Evolutionary conservation across 495 filamentous ascomycete genomes (phyloP).

Genomic region (Jackrogersella minutella): DNA sequence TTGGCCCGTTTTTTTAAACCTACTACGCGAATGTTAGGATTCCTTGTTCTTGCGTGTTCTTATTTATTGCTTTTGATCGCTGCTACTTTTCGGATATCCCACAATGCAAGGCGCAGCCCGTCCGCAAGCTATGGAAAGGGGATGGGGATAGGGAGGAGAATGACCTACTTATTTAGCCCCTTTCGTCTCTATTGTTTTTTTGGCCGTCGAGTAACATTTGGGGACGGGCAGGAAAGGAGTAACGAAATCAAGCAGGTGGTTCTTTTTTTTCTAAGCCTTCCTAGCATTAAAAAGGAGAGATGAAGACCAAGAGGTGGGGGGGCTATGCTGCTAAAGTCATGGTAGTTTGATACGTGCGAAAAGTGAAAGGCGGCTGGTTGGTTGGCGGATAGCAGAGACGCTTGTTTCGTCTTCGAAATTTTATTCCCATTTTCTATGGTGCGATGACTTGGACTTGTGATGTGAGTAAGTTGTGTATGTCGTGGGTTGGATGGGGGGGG

Average conservation of each 20-base stretch:
- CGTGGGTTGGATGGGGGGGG: background rate
- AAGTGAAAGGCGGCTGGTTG: too few relatives aligned
- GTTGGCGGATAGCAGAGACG: background rate
- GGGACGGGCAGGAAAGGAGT: too few relatives aligned
- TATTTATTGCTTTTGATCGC: background rate
- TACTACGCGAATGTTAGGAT: slow-evolving; percentile 33
- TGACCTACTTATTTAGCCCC: too few relatives aligned
- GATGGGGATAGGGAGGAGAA: background rate
- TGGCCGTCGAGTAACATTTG: too few relatives aligned
- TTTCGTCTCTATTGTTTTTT: too few relatives aligned
- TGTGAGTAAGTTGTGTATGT: background rate
- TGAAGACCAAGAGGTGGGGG: too few relatives aligned
- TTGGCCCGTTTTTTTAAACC: slow-evolving; percentile 12
- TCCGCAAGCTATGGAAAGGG: too few relatives aligned
- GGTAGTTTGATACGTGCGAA: too few relatives aligned
- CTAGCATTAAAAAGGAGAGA: too few relatives aligned
- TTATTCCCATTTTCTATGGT: slow-evolving; percentile 16
- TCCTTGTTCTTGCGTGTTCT: background rate
- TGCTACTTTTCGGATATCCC: slow-evolving; percentile 24
- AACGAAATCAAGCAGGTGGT: too few relatives aligned
- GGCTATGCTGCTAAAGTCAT: too few relatives aligned
- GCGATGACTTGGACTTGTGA: background rate
- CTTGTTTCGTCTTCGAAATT: slow-evolving; percentile 4
- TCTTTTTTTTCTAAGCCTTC: too few relatives aligned
- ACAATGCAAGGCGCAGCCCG: background rate